Conservation (phyloP, 352 stramenopile genomes). For the Globisporangium mamillatum region DNA sequence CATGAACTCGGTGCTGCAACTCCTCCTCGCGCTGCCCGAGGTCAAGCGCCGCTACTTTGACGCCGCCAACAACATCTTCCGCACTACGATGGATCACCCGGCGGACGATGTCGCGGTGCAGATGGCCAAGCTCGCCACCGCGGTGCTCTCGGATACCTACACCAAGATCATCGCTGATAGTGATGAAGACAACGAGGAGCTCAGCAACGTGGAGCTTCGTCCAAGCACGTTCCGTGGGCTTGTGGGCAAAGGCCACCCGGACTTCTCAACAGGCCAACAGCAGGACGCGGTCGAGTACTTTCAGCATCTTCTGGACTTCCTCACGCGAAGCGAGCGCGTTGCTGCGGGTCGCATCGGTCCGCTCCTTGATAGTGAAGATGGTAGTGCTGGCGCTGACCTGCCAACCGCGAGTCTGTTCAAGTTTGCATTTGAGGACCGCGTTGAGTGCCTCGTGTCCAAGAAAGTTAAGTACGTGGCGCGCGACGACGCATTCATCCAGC, state of each 20-base stretch:
- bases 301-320: constrained; percentile 92
- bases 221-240: constrained; percentile 93
- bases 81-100: constrained; percentile 15
- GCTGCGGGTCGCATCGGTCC: constrained; percentile 43
- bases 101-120: constrained; percentile 86
- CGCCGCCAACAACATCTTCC: constrained; percentile 54
- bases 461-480: constrained; percentile 89
- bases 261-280: constrained; percentile 97
- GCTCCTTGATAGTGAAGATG: constrained; percentile 35
- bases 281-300: constrained; percentile 98
- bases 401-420: constrained; percentile 91
- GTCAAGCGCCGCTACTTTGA: constrained; percentile 73
- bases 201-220: constrained; percentile 43
- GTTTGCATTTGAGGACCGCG: constrained; percentile 86
- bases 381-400: constrained; percentile 32
- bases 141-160: constrained; percentile 88
- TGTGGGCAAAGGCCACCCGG: constrained; percentile 93
- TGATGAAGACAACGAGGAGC: constrained; percentile 29
- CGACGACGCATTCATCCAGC: constrained; percentile 76
- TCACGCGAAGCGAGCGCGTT: constrained; percentile 84
- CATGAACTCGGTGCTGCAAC: constrained; percentile 97
- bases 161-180: constrained; percentile 35
- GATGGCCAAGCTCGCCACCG: constrained; percentile 90
- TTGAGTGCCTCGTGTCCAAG: constrained; percentile 68
- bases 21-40: constrained; percentile 87